Evolutionary conservation across 2,329 filamentous ascomycete species (phyloP).

Genomic region (Penicillium sp.): DNA sequence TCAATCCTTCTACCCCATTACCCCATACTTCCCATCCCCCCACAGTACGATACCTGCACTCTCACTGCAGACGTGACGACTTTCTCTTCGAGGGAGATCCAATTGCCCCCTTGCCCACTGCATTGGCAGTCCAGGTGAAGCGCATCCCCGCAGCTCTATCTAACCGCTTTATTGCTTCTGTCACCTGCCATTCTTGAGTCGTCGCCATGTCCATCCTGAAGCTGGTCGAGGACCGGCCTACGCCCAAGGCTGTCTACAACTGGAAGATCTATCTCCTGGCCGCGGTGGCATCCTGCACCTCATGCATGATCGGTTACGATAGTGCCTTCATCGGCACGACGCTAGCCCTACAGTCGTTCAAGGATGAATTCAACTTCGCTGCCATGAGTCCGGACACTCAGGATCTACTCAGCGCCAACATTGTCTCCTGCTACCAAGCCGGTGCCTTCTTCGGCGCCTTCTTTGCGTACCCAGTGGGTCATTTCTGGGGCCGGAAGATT

Average conservation of each 20-base stretch:
- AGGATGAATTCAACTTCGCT: slow-evolving; percentile 63
- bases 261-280: slow-evolving; percentile 58
- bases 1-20: not conserved
- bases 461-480: slow-evolving; percentile 62
- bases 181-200: not conserved
- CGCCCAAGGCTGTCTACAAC: slow-evolving; percentile 58
- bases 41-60: not conserved
- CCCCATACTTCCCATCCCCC: not conserved
- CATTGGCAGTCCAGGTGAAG: slow-evolving; percentile 9
- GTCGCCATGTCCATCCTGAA: slow-evolving; percentile 40
- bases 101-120: slow-evolving; percentile 9
- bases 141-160: not conserved
- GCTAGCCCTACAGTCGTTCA: slow-evolving; percentile 67
- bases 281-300: slow-evolving; percentile 54
- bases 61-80: slow-evolving; percentile 2
- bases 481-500: slow-evolving; percentile 65
- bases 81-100: slow-evolving; percentile 8
- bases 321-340: slow-evolving; percentile 78
- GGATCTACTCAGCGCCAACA: slow-evolving; percentile 67
- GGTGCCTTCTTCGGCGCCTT: slow-evolving; percentile 80
- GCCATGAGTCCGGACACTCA: slow-evolving; percentile 36
- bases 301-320: slow-evolving; percentile 63
- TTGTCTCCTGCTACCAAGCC: slow-evolving; percentile 77
- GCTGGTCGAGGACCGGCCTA: slow-evolving; percentile 50
- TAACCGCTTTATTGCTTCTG: not conserved